Conservation (phyloP, 257 asterid genomes). For the Solanum boliviense region DNA sequence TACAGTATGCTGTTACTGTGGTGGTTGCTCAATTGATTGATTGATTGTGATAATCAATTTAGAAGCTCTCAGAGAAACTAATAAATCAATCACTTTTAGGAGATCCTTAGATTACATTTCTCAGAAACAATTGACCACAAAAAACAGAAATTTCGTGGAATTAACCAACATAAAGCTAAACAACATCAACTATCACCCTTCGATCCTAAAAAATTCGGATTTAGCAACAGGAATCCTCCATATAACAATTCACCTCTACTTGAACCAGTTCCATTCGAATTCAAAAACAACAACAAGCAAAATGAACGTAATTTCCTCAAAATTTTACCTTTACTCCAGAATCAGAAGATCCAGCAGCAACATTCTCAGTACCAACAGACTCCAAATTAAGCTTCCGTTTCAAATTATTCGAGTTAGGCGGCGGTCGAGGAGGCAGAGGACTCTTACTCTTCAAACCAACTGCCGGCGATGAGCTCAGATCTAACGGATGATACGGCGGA, state of each 20-base stretch:
- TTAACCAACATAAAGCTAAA: background rate
- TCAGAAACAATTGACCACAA: background rate
- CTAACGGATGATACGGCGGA: conserved; percentile 17
- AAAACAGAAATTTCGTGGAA: background rate
- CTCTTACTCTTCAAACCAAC: conserved; percentile 35
- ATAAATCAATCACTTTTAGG: background rate
- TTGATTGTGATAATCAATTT: background rate
- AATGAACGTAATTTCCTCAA: background rate
- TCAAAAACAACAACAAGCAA: background rate
- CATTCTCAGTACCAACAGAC: conserved; percentile 31
- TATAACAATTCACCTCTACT: background rate
- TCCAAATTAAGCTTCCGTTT: conserved; percentile 81
- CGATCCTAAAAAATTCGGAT: background rate
- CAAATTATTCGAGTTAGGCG: conserved; percentile 18
- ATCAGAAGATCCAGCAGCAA: conserved; percentile 27
- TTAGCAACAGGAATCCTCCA: background rate
- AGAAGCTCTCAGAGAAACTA: background rate
- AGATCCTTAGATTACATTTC: background rate
- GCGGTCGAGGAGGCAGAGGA: conserved; percentile 89
- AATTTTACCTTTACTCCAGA: conserved; percentile 68
- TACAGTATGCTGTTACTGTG: background rate
- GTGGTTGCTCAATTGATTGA: background rate
- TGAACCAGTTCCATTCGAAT: background rate
- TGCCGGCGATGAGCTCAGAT: conserved; percentile 14
- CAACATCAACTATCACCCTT: background rate